Percentiles rank a stretch among this genome's conserved stretches.
Conservation (phyloP, 306 rosid species). For the Chamaecrista fasciculata region DNA sequence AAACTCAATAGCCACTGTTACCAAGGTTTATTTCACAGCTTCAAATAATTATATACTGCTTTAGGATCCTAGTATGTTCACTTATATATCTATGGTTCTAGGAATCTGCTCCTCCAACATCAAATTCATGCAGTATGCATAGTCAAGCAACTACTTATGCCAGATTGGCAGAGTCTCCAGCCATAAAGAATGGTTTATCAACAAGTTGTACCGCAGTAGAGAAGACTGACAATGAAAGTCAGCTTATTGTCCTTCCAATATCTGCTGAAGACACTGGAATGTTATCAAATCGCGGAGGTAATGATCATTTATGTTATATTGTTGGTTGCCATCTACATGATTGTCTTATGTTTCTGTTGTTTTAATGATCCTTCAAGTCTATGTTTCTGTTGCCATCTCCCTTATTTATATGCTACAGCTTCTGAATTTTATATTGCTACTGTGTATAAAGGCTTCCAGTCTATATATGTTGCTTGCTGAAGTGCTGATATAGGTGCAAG, state of each 20-base stretch:
- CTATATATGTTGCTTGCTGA: background rate
- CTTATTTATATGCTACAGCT: background rate
- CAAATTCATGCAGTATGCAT: slow-evolving; percentile 53
- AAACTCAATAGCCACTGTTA: slow-evolving; percentile 12
- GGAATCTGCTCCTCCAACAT: slow-evolving; percentile 38
- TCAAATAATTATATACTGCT: slow-evolving; percentile 22
- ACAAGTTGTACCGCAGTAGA: slow-evolving; percentile 34
- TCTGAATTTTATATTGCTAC: background rate
- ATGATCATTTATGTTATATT: slow-evolving; percentile 20
- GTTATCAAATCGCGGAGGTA: slow-evolving; percentile 70
- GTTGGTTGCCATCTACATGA: slow-evolving; percentile 13
- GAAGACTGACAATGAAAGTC: slow-evolving; percentile 36
- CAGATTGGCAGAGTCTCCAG: slow-evolving; percentile 65
- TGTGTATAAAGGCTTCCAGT: background rate
- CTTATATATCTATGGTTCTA: slow-evolving; percentile 24
- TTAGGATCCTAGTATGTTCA: slow-evolving; percentile 24
- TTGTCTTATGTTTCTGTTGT: background rate
- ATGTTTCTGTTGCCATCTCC: too few species aligned
- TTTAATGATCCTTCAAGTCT: background rate
- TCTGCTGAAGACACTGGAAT: slow-evolving; percentile 78
- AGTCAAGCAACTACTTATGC: slow-evolving; percentile 67
- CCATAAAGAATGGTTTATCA: slow-evolving; percentile 39
- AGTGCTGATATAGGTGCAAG: background rate
- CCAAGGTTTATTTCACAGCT: slow-evolving; percentile 33
- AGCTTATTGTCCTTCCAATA: slow-evolving; percentile 55